phyloP scores from a whole-genome alignment of 805 yeast genomes.

The Candida sanyiensis region DNA sequence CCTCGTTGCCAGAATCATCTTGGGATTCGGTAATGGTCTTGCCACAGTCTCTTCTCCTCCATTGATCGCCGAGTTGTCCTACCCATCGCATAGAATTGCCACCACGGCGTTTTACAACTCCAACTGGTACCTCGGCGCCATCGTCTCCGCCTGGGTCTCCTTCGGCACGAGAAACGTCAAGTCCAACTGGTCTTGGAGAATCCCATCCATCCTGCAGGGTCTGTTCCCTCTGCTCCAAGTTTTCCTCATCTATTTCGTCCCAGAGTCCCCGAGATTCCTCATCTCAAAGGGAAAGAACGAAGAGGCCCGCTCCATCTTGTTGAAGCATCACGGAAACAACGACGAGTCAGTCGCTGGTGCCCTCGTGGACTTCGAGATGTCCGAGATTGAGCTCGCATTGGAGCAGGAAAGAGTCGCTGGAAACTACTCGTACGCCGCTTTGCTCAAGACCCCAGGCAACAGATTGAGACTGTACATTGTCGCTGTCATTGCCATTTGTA shows the following conservation, averaged over 20 bases:
- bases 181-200: conserved; percentile 42
- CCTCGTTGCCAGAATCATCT: conserved; percentile 34
- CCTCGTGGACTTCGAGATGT: conserved; percentile 34
- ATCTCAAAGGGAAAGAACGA: conserved; percentile 36
- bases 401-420: conserved; percentile 34
- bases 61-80: conserved; percentile 47
- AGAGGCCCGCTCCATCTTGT: conserved; percentile 36
- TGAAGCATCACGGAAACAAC: conserved; percentile 19
- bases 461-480: conserved; percentile 36
- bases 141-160: conserved; percentile 46
- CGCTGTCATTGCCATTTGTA: conserved; percentile 28
- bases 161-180: conserved; percentile 37
- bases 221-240: conserved; percentile 40
- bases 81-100: conserved; percentile 37
- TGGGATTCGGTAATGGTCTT: conserved; percentile 45
- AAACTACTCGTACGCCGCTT: conserved; percentile 31
- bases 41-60: conserved; percentile 43
- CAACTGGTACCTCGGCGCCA: conserved; percentile 50
- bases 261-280: conserved; percentile 46
- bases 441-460: conserved; percentile 32
- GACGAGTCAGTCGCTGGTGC: conserved; percentile 19
- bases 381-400: conserved; percentile 35
- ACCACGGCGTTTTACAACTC: conserved; percentile 44
- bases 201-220: conserved; percentile 49
- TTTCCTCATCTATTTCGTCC: conserved; percentile 33